Percentiles rank a stretch among this genome's conserved stretches.
Conservation (phyloP, 1,284 basidiomycete genomes). For the Leccinum huronense region DNA sequence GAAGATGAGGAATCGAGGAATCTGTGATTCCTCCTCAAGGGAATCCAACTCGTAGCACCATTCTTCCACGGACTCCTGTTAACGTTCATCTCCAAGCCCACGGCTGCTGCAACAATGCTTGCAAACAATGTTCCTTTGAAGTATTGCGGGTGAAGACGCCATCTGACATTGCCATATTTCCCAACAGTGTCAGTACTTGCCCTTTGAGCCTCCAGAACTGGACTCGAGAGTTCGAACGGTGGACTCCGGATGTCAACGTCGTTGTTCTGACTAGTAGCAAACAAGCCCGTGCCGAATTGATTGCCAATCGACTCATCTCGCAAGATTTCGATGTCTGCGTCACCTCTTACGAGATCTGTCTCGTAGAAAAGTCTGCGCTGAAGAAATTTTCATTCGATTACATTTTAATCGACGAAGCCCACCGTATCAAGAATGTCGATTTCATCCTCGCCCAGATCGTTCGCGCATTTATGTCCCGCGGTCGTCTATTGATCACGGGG, state of each 20-base stretch:
- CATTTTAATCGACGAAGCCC: conserved; percentile 98
- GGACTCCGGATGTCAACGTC: conserved; percentile 90
- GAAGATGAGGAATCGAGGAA: too few species aligned
- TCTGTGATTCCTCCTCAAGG: too few species aligned
- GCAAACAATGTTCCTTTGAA: too few species aligned
- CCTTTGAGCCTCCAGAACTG: conserved; percentile 77
- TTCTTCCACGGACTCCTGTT: too few species aligned
- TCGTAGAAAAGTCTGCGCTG: conserved; percentile 89
- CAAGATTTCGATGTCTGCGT: conserved; percentile 95
- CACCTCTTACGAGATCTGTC: conserved; percentile 96
- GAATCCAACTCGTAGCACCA: too few species aligned
- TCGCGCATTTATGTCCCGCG: conserved; percentile 85
- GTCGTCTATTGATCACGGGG: conserved; percentile 92
- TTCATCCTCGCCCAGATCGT: conserved; percentile 96
- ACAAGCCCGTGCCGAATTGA: conserved; percentile 85
- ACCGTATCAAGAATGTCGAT: conserved; percentile 99
- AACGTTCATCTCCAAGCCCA: too few species aligned
- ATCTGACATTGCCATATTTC: too few species aligned
- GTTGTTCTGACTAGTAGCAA: conserved; percentile 84
- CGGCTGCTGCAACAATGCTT: too few species aligned
- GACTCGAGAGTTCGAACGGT: conserved; percentile 89
- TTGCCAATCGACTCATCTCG: conserved; percentile 76
- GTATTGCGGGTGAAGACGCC: too few species aligned
- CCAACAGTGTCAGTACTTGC: too few species aligned
- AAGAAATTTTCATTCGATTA: conserved; percentile 98